Percentiles rank a stretch among this genome's conserved stretches.
phyloP scores from a whole-genome alignment of 2,329 filamentous ascomycete genomes.

The Cadophora luteo-olivacea region DNA sequence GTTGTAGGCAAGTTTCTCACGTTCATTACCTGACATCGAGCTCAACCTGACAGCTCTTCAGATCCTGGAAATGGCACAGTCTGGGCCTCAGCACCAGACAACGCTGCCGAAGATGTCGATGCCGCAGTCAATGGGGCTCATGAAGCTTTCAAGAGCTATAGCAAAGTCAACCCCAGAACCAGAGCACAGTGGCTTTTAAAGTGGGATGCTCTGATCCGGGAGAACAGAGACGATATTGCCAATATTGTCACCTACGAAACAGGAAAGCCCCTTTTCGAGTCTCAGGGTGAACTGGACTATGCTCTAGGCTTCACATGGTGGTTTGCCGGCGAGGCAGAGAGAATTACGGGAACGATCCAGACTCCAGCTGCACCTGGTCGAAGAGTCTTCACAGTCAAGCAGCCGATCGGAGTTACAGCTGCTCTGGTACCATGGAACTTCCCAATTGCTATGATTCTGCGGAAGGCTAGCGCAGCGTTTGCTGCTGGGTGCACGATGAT shows the following conservation, averaged over 20 bases:
- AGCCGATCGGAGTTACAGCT: slow-evolving; percentile 72
- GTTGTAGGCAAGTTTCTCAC: slow-evolving; percentile 52
- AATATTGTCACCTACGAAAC: slow-evolving; percentile 67
- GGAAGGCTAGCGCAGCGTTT: slow-evolving; percentile 71
- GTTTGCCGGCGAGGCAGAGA: slow-evolving; percentile 65
- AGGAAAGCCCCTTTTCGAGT: slow-evolving; percentile 58
- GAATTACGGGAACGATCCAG: slow-evolving; percentile 67
- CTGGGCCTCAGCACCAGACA: slow-evolving; percentile 51
- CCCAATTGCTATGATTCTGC: slow-evolving; percentile 69
- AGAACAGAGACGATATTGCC: slow-evolving; percentile 66
- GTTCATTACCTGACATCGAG: not conserved
- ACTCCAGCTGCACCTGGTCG: slow-evolving; percentile 66
- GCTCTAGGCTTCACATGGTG: slow-evolving; percentile 59
- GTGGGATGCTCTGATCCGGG: slow-evolving; percentile 69
- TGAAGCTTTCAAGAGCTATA: slow-evolving; percentile 65
- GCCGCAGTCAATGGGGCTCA: slow-evolving; percentile 64
- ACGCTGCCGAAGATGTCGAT: slow-evolving; percentile 63
- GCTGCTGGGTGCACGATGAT: slow-evolving; percentile 79
- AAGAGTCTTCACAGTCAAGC: slow-evolving; percentile 75
- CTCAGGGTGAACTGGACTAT: slow-evolving; percentile 60
- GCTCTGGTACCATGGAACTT: slow-evolving; percentile 79
- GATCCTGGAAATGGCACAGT: slow-evolving; percentile 53
- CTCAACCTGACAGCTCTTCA: slow-evolving; percentile 39
- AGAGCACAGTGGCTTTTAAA: slow-evolving; percentile 68
- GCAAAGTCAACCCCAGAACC: slow-evolving; percentile 63